Evolutionary conservation across 202 grass and related monocot genomes (phyloP), one percentile per base, ranked within the genome.

Genomic region (Brachypodium distachyon): DNA sequence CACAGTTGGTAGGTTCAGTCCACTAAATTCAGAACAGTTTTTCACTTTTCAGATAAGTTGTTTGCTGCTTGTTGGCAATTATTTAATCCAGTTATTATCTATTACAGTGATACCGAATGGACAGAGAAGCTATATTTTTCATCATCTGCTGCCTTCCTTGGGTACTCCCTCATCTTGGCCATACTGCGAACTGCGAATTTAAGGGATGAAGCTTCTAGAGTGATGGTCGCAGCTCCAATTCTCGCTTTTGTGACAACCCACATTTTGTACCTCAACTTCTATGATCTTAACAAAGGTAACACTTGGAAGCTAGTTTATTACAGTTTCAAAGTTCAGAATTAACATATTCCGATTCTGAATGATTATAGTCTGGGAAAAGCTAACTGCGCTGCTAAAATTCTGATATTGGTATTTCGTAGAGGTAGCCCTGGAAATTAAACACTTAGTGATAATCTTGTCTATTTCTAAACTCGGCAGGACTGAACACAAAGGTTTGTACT

Each of bases 201-300:
- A 54, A 90, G 76, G 70, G 83, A 81, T 18, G 85, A 91, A 81
- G 89, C 92, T 91, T 93, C 92, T 27, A 90, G 96, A 61, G 92
- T 96, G 50, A 96, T 92, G 92, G 92, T 92, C 34, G 89, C 87
- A 27, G 92, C 91, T 58, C 96, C 96, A 52, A 83, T 99, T 62
- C 77, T 99, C 67, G 96, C 96, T 3, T 99, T 99, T 65, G 74
- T 88, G 16, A 93, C 96, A 17, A 92, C 96, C 19, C 96, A 99
- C 51, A 93, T 99, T 67, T 52, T 99, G 52, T 99, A 99, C 86
- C 89, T 99, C 31, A 99, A 95, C 66, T 99, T 99, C 64, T 94
- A 90, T 31, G 40, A 77, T 78, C 80, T 99, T 61, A 90, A 99
- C 77, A 83, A 91, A 81, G 92, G 96, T 98, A 80, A 84, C 77